Conservation (phyloP, 345 rosid genomes). For the Eucalyptus rudis region DNA sequence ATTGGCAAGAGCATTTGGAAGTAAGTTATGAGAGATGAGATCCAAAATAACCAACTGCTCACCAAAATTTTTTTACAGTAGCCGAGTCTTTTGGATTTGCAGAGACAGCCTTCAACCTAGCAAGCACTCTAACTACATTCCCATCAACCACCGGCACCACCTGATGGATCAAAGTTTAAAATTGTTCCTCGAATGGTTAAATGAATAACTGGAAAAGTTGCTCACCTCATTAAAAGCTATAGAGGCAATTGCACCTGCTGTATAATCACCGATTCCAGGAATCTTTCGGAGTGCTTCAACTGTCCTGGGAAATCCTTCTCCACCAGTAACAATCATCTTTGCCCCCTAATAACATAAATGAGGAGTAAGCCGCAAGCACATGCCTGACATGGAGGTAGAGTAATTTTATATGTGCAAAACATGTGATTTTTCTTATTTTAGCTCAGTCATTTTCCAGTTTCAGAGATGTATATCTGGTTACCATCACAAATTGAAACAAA, state of each 20-base stretch:
- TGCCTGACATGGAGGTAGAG: neutral
- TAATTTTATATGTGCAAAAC: neutral
- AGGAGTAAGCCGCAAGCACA: neutral
- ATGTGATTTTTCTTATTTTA: neutral
- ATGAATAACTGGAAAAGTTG: neutral
- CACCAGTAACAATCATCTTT: conserved; percentile 36
- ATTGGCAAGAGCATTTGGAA: neutral
- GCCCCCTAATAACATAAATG: conserved; percentile 36
- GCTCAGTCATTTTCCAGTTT: neutral
- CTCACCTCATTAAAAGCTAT: conserved; percentile 67
- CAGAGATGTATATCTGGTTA: neutral
- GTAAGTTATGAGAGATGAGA: neutral
- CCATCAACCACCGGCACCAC: conserved; percentile 69
- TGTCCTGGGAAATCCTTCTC: conserved; percentile 38
- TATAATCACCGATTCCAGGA: conserved; percentile 67
- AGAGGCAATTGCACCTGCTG: conserved; percentile 71
- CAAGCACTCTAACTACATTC: conserved; percentile 57
- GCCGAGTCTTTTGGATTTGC: conserved; percentile 67
- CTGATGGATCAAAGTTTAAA: conserved; percentile 14
- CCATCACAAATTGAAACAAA: neutral
- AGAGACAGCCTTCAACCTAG: conserved; percentile 68
- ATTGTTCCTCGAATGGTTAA: neutral
- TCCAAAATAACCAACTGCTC: conserved; percentile 3
- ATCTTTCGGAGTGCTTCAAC: conserved; percentile 37
- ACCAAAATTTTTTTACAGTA: conserved; percentile 63